Evolutionary conservation across 1,284 basidiomycete genomes (phyloP), one percentile per base, ranked within the genome.

Genomic region (Xerocomus nothofagi): DNA sequence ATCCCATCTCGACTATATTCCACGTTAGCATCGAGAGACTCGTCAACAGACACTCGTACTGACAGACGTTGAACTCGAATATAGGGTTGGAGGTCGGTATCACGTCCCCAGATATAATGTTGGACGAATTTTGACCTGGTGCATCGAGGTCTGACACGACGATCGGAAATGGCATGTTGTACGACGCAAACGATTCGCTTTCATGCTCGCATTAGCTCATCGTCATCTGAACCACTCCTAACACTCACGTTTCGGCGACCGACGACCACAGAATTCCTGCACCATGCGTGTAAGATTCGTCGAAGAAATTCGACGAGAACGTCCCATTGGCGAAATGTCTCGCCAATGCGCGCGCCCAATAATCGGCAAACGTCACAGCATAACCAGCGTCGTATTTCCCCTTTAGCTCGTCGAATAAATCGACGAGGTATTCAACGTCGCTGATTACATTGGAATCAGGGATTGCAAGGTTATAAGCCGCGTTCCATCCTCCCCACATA

Each of bases 41-140:
- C 39, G 6, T 17, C 11, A 8, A 30, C 4, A 9, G 14, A 42
- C 10, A 3, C 10, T n/a, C 17, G 20, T 20, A 68, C 73, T 64
- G 37, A 77, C 76, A 77, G 36, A 70, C 58, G 33, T 71, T 78
- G 57, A 76, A 70, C 52, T 79, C 77, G 24, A 74, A 70, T 14
- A 75, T 63, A 3, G 72, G 69, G 44, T 73, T 73, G 1, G 68
- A 71, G 6, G 74, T 53, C 0, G 76, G 69, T 24, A 69, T 58
- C 23, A 31, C 1, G 14, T 66, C 47, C 5, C 56, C 62, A 36
- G 51, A 3, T 6, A 66, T 39, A 3, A 47, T 48, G 14, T 58
- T 57, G 18, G 56, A 66, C 17, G 40, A 50, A 39, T 71, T 65
- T 39, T 67, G 61, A 48, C 57, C 54, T 5, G 60, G 50, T n/a